phyloP scores from a whole-genome alignment of 345 rosid genomes.

The Gossypium bickii region DNA sequence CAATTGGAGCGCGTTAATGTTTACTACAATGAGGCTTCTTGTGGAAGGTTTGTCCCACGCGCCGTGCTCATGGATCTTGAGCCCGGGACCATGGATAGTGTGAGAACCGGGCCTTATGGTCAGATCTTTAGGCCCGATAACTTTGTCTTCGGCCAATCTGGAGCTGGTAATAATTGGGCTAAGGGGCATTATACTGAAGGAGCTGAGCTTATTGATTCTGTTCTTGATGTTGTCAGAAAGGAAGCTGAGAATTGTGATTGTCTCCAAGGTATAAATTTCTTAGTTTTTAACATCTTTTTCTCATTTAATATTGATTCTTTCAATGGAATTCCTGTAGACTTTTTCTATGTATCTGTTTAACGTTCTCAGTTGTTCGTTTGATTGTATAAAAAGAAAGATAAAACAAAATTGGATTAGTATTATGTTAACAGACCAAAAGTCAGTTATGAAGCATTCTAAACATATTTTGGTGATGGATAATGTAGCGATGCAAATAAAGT shows the following conservation, averaged over 20 bases:
- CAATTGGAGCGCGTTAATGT: neutral
- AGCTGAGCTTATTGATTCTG: neutral
- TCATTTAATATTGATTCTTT: neutral
- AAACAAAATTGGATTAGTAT: neutral
- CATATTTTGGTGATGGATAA: neutral
- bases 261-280: neutral
- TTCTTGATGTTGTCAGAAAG: neutral
- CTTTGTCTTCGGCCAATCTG: neutral
- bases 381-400: too few species aligned
- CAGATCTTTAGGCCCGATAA: neutral
- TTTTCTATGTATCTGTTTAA: too few species aligned
- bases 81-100: constrained; percentile 4
- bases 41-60: neutral
- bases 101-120: neutral
- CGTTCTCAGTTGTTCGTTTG: too few species aligned
- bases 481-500: neutral
- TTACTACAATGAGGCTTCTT: neutral
- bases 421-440: too few species aligned
- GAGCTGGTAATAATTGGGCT: constrained; percentile 4
- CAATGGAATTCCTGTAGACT: too few species aligned
- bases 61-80: constrained; percentile 4
- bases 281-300: neutral
- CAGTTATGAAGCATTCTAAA: too few species aligned
- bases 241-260: constrained; percentile 1
- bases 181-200: neutral